Percentiles rank a stretch among this genome's conserved stretches.
These are phyloP conservation scores for Penicillium nordicum DNA, from an alignment of 2,329 filamentous ascomycete species.

Conservation along the genomic window DNA sequence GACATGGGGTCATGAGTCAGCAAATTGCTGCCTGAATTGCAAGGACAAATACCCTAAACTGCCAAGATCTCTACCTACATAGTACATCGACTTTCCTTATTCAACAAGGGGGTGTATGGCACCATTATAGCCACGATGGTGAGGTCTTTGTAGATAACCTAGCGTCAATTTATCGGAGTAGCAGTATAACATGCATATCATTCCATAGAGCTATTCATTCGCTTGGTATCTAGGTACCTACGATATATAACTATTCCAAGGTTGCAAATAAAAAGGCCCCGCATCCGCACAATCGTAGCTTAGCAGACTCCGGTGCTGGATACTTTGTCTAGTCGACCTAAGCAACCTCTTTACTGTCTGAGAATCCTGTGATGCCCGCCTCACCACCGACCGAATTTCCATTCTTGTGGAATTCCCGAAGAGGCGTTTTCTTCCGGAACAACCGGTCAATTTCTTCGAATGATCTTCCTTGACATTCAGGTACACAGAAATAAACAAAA, in stretches of 20 bases:
- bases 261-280: not conserved
- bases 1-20: constrained; percentile 3
- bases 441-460: not conserved
- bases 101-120: not conserved
- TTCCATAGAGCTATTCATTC: not conserved
- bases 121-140: not conserved
- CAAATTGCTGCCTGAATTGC: not conserved
- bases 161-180: not conserved
- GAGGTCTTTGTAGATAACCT: not conserved
- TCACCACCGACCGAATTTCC: not conserved
- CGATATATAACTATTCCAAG: not conserved
- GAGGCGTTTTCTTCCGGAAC: not conserved
- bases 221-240: not conserved
- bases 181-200: not conserved
- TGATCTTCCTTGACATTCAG: not conserved
- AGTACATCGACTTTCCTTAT: too few relatives aligned
- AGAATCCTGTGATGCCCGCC: not conserved
- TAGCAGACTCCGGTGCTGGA: too few relatives aligned
- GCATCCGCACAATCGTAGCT: not conserved
- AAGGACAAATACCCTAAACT: not conserved
- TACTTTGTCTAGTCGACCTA: not conserved
- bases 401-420: too few relatives aligned
- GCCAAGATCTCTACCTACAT: not conserved
- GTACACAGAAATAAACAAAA: not conserved
- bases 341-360: not conserved